Evolutionary conservation across 805 yeast species (phyloP), one percentile per base, ranked within the genome.

Genomic region (Nakazawaea ishiwadae): DNA sequence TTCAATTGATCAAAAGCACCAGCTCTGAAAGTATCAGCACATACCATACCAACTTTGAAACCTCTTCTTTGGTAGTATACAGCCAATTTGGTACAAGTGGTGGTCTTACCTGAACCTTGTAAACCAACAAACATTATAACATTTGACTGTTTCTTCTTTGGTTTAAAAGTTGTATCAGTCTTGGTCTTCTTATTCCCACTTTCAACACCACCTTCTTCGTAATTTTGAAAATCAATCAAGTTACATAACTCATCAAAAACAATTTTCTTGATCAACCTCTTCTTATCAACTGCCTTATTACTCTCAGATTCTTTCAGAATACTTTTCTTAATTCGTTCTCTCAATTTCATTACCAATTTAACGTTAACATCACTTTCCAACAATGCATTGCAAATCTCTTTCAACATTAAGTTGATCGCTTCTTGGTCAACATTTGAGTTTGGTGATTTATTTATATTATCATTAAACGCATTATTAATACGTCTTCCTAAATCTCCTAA

Each of bases 11-110:
- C 99, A 69, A 91, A 91, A 2, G 99, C 99, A 73, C 99, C 99
- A 28, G 99, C 99, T 73, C 99, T 81, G 73, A 91, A 93, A 23
- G 99, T 93, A 69, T 93, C 99, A 2, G 99, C 99, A 77, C 99
- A 93, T 19, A 93, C 98, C 58, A 93, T 70, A 40, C 98, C 98
- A 35, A 88, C 96, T 59, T 89, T 90, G 65, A 81, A 88, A 2
- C 97, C 97, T 56, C 97, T 73, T 56, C 90, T 78, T 56, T 89
- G 91, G 60, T 93, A 93, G 59, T 86, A 90, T 2, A 88, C 95
- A 0, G 99, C 99, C 53, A 91, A 70, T 54, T 93, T 93, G 1
- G 99, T 93, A 78, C 97, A 90, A 2, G 96, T 81, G 0, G 99
- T 93, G 24, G 99, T 93, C 61, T 93, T 93, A 74, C 99, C 99